Evolutionary conservation across 169 alveolate genomes (phyloP), one percentile per base, ranked within the genome.

Genomic region (Plasmodium fragile): DNA sequence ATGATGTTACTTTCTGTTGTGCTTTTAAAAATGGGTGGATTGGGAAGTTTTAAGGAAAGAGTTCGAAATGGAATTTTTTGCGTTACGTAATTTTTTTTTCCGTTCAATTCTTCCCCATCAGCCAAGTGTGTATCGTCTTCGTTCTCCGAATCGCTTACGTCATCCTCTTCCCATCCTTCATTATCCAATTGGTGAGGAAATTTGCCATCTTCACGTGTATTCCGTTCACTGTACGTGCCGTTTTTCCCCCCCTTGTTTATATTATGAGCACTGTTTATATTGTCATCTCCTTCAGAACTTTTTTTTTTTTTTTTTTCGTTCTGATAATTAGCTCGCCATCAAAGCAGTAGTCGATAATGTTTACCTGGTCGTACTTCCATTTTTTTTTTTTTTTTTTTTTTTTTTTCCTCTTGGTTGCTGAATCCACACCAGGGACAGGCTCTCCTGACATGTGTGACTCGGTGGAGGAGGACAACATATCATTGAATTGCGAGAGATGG

Each of bases 1-100:
- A 98, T 98, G 34, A 97, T 95, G 41, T 97, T 97, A 73, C 97
- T 97, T 89, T 97, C 98, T 52, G 97, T 96, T 1, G 98, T 96
- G 82, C 98, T 99, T 95, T 98, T 98, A 96, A 98, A 98, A 72
- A 98, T 96, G 43, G 99, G 99, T 6, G 98, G 98, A 53, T 95
- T 95, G 28, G 99, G 97, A 6, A 96, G 92, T 25, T 90, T 95
- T 72, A 96, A 83, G 13, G 96, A 95, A 28, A 96, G 82, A 79
- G 96, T 95, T 73, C 95, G 95, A 65, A 96, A 95, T 16, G 96
- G 94, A 59, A 59, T 77, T 72, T 85, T 78, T 55, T 41, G 25
- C 55, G 89, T 52, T 80, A 85, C 55, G 72, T 83, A 32, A 83
- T 69, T 69, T 78, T 91, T 71, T 81, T 83, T 30, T 92, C 82